Percentiles rank a stretch among this genome's conserved stretches.
phyloP scores from a whole-genome alignment of 768 basidiomycete species.

The Collybiopsis confluens region DNA sequence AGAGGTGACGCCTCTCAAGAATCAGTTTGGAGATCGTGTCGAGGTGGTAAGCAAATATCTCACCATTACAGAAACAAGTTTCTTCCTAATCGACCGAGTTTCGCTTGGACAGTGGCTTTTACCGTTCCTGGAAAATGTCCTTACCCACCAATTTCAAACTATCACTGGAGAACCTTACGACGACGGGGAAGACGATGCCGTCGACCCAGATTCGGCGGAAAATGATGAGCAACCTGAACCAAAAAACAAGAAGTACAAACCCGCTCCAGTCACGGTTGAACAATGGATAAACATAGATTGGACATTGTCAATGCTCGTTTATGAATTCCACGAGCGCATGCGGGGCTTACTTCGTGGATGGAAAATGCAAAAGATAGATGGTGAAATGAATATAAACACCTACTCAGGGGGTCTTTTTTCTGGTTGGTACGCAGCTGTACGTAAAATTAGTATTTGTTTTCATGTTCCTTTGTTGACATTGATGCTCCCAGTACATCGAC shows the following conservation, averaged over 20 bases:
- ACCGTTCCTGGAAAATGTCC: not conserved
- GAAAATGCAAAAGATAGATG: slow-evolving; percentile 1
- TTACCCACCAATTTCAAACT: not conserved
- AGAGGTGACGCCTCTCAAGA: not conserved
- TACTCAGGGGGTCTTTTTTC: slow-evolving; percentile 1
- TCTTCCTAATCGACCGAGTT: not conserved
- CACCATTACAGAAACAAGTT: no score
- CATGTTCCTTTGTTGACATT: no score
- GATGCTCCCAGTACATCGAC: no score
- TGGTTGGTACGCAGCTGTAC: slow-evolving; percentile 7
- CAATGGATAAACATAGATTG: slow-evolving; percentile 4
- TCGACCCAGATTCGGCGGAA: no score
- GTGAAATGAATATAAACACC: not conserved
- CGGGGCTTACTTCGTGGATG: slow-evolving; percentile 3
- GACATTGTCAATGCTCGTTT: not conserved
- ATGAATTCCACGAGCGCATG: slow-evolving; percentile 7
- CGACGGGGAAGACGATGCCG: not conserved
- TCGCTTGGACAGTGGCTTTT: not conserved
- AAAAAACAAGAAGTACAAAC: slow-evolving; percentile 3
- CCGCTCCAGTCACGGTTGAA: not conserved
- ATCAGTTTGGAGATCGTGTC: not conserved
- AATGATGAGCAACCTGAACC: no score
- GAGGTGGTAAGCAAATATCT: not conserved
- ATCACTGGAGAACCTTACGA: not conserved
- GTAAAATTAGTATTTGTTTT: no score